Base-by-base conservation (phyloP, 116 monocot species). In the Cymodocea nodosa region DNA sequence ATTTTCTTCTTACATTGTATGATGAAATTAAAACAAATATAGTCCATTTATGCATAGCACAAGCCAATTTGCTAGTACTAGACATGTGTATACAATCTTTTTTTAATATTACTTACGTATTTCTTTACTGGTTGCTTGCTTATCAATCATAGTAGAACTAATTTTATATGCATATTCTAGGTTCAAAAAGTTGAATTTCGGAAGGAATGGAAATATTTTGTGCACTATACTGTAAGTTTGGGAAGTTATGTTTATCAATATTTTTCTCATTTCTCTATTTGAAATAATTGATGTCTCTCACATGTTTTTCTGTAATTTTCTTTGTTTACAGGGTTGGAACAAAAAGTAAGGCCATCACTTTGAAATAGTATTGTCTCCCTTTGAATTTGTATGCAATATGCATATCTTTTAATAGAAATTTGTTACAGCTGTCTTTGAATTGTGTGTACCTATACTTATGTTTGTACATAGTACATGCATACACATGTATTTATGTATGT, bases 261-360 rank as follows among this genome's bases (percentile, higher is more conserved):
- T 53, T 68, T 44, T 20, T 56, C 19, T 48, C 40, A 23, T 24
- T 23, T 1, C 57, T 36, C 44, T 14, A 44, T 49, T 24, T 50
- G 10, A 10, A 65, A 10, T 23, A 50, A 51, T 23, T 50, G 40
- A 64, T 64, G 49, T 39, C 4, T 4, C 23, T 65, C 51, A 35
- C 15, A 52, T 6, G 5, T 54, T 54, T 54, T 35, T 53, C 35
- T 67, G 30, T 14, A 65, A 2, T 10, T 12, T n/a, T 75, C 50
- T 70, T 39, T 53, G 77, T 19, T 83, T 97, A 77, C 85, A 97
- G 90, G 95, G 95, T 75, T 97, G 95, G 95, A 97, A 71, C 79
- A 97, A 97, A 79, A 97, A 78, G 95, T 90, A 75, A 84, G 1
- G 8, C 16, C n/a, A 12, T 17, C 52, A 19, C 53, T 53, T 19